Evolutionary conservation across 495 filamentous ascomycete genomes (phyloP).

Genomic region (Annulohypoxylon moriforme): DNA sequence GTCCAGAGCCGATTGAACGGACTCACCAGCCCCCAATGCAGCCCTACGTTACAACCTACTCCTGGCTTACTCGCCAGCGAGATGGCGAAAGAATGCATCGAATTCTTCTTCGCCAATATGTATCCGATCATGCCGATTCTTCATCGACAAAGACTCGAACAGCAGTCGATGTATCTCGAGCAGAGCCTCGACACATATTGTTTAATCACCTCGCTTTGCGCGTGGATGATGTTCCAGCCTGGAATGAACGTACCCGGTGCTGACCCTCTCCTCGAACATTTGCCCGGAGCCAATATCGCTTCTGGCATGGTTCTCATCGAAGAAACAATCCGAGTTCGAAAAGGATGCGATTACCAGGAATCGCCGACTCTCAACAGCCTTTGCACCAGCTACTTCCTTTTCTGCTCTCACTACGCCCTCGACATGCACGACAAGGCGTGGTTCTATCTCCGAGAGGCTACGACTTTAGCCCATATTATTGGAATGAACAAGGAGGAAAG

Average conservation of each 20-base stretch:
- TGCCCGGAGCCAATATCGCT: conserved; percentile 64
- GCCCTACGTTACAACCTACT: conserved; percentile 59
- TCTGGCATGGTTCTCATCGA: conserved; percentile 74
- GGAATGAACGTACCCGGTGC: conserved; percentile 71
- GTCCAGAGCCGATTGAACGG: conserved; percentile 59
- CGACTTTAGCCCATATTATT: conserved; percentile 67
- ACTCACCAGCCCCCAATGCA: conserved; percentile 56
- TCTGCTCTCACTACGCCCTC: conserved; percentile 78
- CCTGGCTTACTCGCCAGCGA: conserved; percentile 69
- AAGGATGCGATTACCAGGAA: conserved; percentile 79
- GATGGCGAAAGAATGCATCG: conserved; percentile 75
- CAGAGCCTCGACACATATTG: conserved; percentile 80
- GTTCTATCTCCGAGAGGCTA: conserved; percentile 78
- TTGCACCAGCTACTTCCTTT: conserved; percentile 83
- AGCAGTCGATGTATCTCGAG: conserved; percentile 71
- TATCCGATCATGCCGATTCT: conserved; percentile 88
- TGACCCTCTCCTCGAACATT: conserved; percentile 64
- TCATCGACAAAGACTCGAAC: conserved; percentile 72
- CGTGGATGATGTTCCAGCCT: conserved; percentile 87
- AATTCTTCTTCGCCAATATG: conserved; percentile 86
- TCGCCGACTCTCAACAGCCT: conserved; percentile 73
- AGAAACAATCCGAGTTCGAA: conserved; percentile 79
- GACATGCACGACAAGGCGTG: conserved; percentile 78
- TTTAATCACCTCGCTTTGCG: conserved; percentile 80
- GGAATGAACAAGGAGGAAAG: conserved; percentile 72